Conservation (phyloP, 768 basidiomycete genomes). For the Agaricus sinodeliciosus region DNA sequence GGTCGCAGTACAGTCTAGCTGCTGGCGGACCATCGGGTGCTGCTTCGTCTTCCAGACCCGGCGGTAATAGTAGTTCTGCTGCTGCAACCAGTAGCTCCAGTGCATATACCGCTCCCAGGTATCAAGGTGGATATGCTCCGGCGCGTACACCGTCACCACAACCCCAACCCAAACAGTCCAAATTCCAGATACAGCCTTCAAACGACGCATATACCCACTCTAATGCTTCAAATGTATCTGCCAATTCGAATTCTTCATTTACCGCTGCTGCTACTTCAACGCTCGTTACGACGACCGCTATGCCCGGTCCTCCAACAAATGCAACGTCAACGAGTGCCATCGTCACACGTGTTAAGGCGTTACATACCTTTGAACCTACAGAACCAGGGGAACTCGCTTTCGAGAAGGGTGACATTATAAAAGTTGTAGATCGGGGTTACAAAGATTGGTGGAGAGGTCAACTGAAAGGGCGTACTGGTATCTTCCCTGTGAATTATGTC, state of each 20-base stretch:
- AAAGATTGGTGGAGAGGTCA: slow-evolving; percentile 98
- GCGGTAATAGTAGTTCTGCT: not conserved
- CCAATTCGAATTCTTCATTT: slow-evolving; percentile 6
- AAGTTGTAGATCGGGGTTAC: slow-evolving; percentile 90
- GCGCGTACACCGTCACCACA: slow-evolving; percentile 40
- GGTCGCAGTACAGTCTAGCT: slow-evolving; percentile 37
- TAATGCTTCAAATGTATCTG: slow-evolving; percentile 2
- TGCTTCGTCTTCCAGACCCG: slow-evolving; percentile 6
- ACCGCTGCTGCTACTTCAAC: slow-evolving; percentile 13
- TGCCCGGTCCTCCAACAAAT: slow-evolving; percentile 14
- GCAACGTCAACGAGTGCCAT: slow-evolving; percentile 22
- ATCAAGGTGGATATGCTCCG: slow-evolving; percentile 52
- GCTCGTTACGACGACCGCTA: too few relatives aligned
- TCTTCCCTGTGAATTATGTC: slow-evolving; percentile 97
- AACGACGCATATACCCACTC: slow-evolving; percentile 7
- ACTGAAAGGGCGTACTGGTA: slow-evolving; percentile 82
- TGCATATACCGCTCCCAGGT: slow-evolving; percentile 27
- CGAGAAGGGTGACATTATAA: slow-evolving; percentile 88
- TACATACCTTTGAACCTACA: slow-evolving; percentile 84
- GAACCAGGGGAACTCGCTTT: slow-evolving; percentile 89
- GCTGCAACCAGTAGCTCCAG: not conserved
- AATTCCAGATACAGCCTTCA: not conserved
- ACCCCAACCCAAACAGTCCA: slow-evolving; percentile 12
- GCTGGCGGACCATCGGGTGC: slow-evolving; percentile 21
- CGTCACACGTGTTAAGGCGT: slow-evolving; percentile 79